Conservation (phyloP, 75 land plant species). For the Pseudotsuga menziesii region DNA sequence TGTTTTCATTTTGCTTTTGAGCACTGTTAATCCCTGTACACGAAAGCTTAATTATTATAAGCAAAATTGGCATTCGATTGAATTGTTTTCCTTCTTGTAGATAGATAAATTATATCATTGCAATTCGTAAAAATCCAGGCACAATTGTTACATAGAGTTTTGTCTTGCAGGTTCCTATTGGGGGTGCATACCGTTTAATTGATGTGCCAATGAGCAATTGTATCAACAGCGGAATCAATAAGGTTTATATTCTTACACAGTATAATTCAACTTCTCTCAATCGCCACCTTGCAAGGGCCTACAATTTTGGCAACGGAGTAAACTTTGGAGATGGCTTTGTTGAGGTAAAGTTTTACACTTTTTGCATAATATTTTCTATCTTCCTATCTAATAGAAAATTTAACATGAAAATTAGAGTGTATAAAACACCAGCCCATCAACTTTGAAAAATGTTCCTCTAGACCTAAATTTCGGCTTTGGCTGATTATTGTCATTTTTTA, state of each 20-base stretch:
- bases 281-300: conserved; percentile 73
- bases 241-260: conserved; percentile 85
- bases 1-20: background rate
- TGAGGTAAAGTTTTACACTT: conserved; percentile 50
- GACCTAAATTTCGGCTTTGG: background rate
- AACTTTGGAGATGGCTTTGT: conserved; percentile 85
- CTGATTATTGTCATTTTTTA: background rate
- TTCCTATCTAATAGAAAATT: background rate
- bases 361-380: background rate
- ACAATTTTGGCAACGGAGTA: conserved; percentile 67
- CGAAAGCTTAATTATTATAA: background rate
- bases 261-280: conserved; percentile 90
- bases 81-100: background rate
- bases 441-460: background rate
- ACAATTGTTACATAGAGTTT: background rate
- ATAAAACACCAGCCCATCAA: background rate
- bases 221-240: conserved; percentile 92
- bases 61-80: background rate
- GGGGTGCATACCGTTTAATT: conserved; percentile 83
- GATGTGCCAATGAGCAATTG: conserved; percentile 99
- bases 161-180: conserved; percentile 73
- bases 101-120: background rate
- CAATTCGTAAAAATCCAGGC: background rate
- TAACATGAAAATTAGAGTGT: background rate
- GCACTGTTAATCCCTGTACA: background rate